phyloP scores from a whole-genome alignment of 495 filamentous ascomycete genomes.

The Friedmanniomyces simplex region DNA sequence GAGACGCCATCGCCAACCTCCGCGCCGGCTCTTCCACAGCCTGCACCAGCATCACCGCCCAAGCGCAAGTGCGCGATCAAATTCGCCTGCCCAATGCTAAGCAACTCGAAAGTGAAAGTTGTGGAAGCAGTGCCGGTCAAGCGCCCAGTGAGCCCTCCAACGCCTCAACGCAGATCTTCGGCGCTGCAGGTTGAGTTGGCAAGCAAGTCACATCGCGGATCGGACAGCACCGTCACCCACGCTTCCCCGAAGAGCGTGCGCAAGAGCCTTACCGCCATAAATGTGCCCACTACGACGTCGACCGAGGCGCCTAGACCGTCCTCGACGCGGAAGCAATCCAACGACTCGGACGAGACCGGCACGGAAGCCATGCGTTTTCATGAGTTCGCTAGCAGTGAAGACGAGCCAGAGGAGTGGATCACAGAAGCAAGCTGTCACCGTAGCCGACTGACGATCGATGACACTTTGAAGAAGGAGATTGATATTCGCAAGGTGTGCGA shows the following conservation, averaged over 20 bases:
- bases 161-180: slow-evolving; percentile 21
- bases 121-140: background rate
- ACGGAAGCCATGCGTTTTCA: slow-evolving; percentile 73
- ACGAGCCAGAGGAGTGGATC: slow-evolving; percentile 80
- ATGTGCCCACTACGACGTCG: slow-evolving; percentile 12
- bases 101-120: slow-evolving; percentile 25
- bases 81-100: slow-evolving; percentile 49
- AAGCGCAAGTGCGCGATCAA: slow-evolving; percentile 40
- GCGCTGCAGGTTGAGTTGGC: background rate
- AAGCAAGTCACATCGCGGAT: slow-evolving; percentile 39
- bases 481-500: slow-evolving; percentile 77
- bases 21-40: slow-evolving; percentile 11
- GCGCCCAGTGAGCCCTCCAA: slow-evolving; percentile 30
- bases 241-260: slow-evolving; percentile 27
- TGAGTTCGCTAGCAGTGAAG: slow-evolving; percentile 77
- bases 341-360: slow-evolving; percentile 47
- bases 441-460: slow-evolving; percentile 70
- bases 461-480: slow-evolving; percentile 83
- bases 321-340: slow-evolving; percentile 25
- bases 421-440: slow-evolving; percentile 51
- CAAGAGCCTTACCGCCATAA: slow-evolving; percentile 16
- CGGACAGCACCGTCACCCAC: slow-evolving; percentile 38
- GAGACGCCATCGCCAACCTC: slow-evolving; percentile 38
- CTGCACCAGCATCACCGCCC: slow-evolving; percentile 39
- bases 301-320: slow-evolving; percentile 16